A percentile compares a stretch with the other conserved stretches of the same genome.
These are phyloP conservation scores for Ballota nigra DNA, from an alignment of 257 asterid species.

Conservation along the genomic window DNA sequence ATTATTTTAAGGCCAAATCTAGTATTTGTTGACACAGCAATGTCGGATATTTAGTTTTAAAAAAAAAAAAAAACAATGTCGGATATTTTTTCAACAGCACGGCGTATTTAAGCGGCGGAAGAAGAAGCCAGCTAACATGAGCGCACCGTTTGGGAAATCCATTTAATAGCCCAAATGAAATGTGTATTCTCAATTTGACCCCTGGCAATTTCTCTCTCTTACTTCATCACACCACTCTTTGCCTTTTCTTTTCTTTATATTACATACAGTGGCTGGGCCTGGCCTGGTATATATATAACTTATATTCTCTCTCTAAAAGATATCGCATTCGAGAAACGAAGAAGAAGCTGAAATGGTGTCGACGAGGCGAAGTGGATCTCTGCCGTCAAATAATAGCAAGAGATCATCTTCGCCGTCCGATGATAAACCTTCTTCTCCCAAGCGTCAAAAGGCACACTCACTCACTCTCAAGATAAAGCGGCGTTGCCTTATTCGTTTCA, in stretches of 20 bases:
- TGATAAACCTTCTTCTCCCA: constrained; percentile 67
- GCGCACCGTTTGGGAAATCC: background rate
- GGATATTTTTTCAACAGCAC: too few relatives aligned
- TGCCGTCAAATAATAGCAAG: constrained; percentile 65
- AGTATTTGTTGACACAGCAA: too few relatives aligned
- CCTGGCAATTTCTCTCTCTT: background rate
- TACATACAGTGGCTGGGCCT: background rate
- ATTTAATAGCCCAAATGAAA: background rate
- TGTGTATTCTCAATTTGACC: constrained; percentile 15
- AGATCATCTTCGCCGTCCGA: constrained; percentile 72
- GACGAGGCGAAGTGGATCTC: constrained; percentile 96
- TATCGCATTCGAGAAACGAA: constrained; percentile 30
- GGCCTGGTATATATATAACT: constrained; percentile 4
- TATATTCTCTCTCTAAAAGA: constrained; percentile 29
- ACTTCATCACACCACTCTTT: background rate
- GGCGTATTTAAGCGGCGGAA: background rate
- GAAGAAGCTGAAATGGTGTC: constrained; percentile 69
- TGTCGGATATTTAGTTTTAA: too few relatives aligned
- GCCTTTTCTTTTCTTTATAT: background rate
- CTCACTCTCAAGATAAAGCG: constrained; percentile 23
- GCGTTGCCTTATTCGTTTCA: constrained; percentile 15
- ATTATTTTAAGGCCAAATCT: too few relatives aligned
- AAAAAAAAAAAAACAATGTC: too few relatives aligned
- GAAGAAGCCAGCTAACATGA: constrained; percentile 11
- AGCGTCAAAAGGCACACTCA: constrained; percentile 69